Evolutionary conservation across 768 basidiomycete species (phyloP).

Genomic region (Dioszegia crocea): DNA sequence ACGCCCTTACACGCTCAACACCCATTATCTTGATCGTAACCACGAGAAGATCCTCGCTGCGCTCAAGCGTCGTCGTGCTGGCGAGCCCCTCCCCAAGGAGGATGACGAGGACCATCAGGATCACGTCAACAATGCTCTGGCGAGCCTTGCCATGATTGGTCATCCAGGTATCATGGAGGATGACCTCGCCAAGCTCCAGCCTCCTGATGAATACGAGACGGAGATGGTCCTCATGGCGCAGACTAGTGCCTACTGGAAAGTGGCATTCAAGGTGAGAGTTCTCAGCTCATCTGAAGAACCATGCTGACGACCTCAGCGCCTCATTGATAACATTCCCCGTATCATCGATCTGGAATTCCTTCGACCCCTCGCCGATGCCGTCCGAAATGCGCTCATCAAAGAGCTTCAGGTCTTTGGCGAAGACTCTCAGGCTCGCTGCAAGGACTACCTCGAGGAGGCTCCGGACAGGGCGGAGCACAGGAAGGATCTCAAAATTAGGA

Average conservation of each 20-base stretch:
- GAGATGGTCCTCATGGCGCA: constrained; percentile 58
- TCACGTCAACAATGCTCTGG: not conserved
- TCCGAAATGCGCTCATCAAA: not conserved
- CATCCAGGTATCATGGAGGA: not conserved
- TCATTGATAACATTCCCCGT: constrained; percentile 58
- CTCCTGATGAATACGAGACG: constrained; percentile 51
- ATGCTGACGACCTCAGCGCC: constrained; percentile 51
- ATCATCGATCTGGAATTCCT: constrained; percentile 56
- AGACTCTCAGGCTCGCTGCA: not conserved
- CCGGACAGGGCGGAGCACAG: not conserved
- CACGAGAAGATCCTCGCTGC: not conserved
- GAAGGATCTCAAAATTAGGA: not conserved
- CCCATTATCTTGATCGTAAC: not conserved
- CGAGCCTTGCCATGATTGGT: constrained; percentile 1
- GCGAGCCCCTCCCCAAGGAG: not conserved
- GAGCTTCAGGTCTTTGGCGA: not conserved
- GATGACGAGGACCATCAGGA: not conserved
- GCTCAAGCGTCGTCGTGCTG: not conserved
- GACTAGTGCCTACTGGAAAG: constrained; percentile 59
- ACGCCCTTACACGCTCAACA: constrained; percentile 2
- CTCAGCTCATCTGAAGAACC: not conserved
- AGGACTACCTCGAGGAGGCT: not conserved
- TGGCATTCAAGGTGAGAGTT: constrained; percentile 55
- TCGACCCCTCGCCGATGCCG: constrained; percentile 47
- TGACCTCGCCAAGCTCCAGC: not conserved